phyloP scores from a whole-genome alignment of 371 early-diverging fungal species.

The Coemansia sp. region DNA sequence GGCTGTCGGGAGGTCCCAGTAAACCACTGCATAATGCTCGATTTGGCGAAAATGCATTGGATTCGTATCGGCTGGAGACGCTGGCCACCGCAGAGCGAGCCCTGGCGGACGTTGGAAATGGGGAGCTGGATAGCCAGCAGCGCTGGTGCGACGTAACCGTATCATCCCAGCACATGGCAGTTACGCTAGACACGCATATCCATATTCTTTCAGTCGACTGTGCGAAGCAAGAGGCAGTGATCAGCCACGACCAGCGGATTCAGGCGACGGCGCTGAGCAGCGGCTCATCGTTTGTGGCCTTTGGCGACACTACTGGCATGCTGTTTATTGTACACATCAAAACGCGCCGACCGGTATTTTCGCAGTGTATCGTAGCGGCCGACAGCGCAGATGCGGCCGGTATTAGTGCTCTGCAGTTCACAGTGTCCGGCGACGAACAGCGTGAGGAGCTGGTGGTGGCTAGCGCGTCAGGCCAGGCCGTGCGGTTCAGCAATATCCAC shows the following conservation, averaged over 20 bases:
- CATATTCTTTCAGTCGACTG: slow-evolving; percentile 23
- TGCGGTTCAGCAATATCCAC: slow-evolving; percentile 31
- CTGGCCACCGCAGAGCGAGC: slow-evolving; percentile 18
- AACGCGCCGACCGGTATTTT: slow-evolving; percentile 39
- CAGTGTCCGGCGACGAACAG: neutral
- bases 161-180: slow-evolving; percentile 25
- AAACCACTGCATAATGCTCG: no score
- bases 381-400: neutral
- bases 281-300: slow-evolving; percentile 46
- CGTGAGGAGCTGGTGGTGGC: slow-evolving; percentile 42
- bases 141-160: slow-evolving; percentile 25
- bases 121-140: neutral
- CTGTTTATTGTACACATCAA: slow-evolving; percentile 44
- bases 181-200: slow-evolving; percentile 20
- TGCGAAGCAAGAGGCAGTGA: slow-evolving; percentile 23
- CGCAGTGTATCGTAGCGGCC: slow-evolving; percentile 8
- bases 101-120: neutral
- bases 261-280: slow-evolving; percentile 24
- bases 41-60: slow-evolving; percentile 13
- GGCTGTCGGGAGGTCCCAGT: slow-evolving; percentile 4
- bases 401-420: slow-evolving; percentile 21
- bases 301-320: slow-evolving; percentile 38
- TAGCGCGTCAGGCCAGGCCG: slow-evolving; percentile 10
- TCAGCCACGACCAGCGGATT: slow-evolving; percentile 25
- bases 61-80: slow-evolving; percentile 41